Evolutionary conservation across 306 rosid species (phyloP).

Genomic region (Crataegus laevigata): DNA sequence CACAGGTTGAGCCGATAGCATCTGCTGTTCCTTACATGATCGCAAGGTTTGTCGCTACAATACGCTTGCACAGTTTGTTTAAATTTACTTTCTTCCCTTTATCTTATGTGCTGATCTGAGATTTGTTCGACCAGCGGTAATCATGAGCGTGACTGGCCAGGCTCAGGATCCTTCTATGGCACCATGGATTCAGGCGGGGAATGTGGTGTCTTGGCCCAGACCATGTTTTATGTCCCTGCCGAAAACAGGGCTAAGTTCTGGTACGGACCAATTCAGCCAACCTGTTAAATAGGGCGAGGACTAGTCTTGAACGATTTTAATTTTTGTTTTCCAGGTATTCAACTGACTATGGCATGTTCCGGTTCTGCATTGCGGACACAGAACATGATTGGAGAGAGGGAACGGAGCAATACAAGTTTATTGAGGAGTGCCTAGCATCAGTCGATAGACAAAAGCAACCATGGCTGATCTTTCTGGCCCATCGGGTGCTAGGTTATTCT

Average conservation of each 20-base stretch:
- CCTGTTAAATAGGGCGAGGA: background rate
- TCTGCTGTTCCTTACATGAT: conserved; percentile 87
- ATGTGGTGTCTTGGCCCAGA: conserved; percentile 81
- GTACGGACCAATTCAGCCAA: conserved; percentile 22
- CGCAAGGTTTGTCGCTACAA: conserved; percentile 52
- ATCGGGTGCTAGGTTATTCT: conserved; percentile 91
- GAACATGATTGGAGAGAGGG: conserved; percentile 96
- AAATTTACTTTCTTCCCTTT: background rate
- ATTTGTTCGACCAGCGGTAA: conserved; percentile 57
- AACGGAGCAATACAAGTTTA: conserved; percentile 72
- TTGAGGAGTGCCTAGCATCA: conserved; percentile 74
- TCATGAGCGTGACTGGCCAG: conserved; percentile 98
- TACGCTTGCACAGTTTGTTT: background rate
- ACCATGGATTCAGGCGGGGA: conserved; percentile 91
- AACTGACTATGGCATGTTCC: conserved; percentile 84
- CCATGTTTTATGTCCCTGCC: conserved; percentile 87
- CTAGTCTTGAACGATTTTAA: background rate
- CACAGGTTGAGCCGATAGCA: conserved; percentile 91
- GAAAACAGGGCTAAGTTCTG: conserved; percentile 84
- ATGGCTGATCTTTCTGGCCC: conserved; percentile 91
- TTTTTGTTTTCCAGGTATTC: conserved; percentile 53
- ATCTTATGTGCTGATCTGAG: conserved; percentile 22
- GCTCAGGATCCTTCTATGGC: conserved; percentile 71
- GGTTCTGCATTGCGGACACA: conserved; percentile 86
- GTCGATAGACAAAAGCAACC: conserved; percentile 95